A percentile compares a stretch with the other conserved stretches of the same genome.
Conservation (phyloP, 352 stramenopile genomes). For the Phytophthora crassamura region DNA sequence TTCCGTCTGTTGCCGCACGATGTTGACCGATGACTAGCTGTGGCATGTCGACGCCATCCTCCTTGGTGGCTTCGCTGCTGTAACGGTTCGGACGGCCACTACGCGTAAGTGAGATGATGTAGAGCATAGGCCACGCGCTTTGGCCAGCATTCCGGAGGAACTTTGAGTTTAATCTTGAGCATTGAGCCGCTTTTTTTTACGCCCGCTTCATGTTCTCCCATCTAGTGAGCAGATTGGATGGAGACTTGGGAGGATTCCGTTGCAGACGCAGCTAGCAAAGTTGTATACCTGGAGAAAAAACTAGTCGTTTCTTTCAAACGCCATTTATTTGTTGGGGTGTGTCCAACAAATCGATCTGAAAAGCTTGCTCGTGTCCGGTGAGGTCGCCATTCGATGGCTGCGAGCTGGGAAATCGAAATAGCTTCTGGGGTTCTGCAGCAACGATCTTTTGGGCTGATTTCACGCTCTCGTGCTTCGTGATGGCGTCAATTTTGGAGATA, state of each 20-base stretch:
- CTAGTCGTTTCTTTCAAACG: neutral
- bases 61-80: too few species aligned
- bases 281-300: neutral
- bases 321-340: neutral
- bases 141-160: neutral
- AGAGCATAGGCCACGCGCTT: neutral
- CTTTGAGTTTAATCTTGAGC: conserved; percentile 11
- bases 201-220: conserved; percentile 10
- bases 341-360: conserved; percentile 3
- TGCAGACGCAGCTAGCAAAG: conserved; percentile 8
- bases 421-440: neutral
- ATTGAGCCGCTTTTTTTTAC: neutral
- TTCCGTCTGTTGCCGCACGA: too few species aligned
- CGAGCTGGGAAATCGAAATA: neutral
- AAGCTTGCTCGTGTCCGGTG: neutral
- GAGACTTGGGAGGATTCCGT: conserved; percentile 2
- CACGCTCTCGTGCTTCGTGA: neutral
- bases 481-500: neutral
- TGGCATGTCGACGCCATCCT: too few species aligned
- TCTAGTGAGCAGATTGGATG: neutral
- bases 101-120: too few species aligned
- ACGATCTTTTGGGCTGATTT: neutral
- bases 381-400: neutral
- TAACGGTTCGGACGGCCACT: too few species aligned
- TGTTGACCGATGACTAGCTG: too few species aligned